Percentiles rank a stretch among this genome's conserved stretches.
phyloP scores from a whole-genome alignment of 331 rosid species.

The Saraca asoca region DNA sequence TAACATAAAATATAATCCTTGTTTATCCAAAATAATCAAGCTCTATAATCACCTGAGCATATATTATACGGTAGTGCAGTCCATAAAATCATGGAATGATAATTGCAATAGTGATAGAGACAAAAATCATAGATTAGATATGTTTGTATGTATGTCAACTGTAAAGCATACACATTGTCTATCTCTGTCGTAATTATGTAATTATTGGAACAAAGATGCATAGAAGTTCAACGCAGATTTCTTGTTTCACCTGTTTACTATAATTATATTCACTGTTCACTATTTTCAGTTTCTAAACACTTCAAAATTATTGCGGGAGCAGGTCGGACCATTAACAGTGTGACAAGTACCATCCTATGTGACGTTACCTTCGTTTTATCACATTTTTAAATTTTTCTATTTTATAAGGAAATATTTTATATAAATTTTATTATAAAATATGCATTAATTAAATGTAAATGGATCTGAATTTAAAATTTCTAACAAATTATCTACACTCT shows the following conservation, averaged over 20 bases:
- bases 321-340: neutral
- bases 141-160: neutral
- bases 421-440: too few species aligned
- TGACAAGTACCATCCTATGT: neutral
- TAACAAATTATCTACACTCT: too few species aligned
- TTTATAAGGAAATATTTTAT: too few species aligned
- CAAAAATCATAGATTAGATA: neutral
- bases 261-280: neutral
- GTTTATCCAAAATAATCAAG: neutral
- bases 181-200: neutral
- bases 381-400: too few species aligned
- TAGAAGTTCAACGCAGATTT: neutral
- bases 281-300: neutral
- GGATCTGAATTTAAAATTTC: too few species aligned
- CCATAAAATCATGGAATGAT: neutral
- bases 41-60: too few species aligned
- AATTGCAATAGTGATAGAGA: neutral
- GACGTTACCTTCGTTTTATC: neutral
- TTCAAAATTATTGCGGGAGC: constrained; percentile 11
- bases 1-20: too few species aligned
- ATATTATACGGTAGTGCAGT: neutral
- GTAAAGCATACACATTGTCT: neutral
- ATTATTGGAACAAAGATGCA: neutral
- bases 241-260: neutral
- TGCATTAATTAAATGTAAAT: too few species aligned